phyloP scores from a whole-genome alignment of 176 grass and related monocot species.

The Phoenix dactylifera region DNA sequence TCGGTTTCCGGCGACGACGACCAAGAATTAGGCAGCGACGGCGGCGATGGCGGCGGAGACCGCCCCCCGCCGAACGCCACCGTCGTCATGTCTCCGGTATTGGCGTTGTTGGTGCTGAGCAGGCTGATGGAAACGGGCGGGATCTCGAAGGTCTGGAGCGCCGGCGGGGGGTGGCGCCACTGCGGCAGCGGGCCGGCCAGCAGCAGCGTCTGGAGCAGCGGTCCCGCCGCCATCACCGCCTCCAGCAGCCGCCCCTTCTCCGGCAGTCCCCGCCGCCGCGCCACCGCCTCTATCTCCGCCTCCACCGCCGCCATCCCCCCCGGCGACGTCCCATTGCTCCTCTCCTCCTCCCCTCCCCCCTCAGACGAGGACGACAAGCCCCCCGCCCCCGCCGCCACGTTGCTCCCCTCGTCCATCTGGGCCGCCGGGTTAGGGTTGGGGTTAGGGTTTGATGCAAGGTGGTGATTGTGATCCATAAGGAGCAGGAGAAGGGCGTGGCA shows the following conservation, averaged over 20 bases:
- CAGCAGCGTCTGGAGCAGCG: constrained; percentile 74
- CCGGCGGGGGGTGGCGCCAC: constrained; percentile 85
- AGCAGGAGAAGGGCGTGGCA: constrained; percentile 57
- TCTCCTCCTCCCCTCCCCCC: background rate
- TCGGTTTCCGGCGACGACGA: too few species aligned
- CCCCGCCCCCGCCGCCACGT: background rate
- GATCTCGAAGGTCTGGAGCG: constrained; percentile 36
- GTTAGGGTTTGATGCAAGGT: too few species aligned
- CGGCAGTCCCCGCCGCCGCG: constrained; percentile 45
- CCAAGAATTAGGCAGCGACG: too few species aligned
- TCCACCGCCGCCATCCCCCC: constrained; percentile 8
- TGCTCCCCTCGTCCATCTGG: background rate
- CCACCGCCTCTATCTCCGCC: constrained; percentile 38
- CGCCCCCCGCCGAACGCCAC: too few species aligned
- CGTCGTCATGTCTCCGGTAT: too few species aligned
- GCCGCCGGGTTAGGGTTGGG: too few species aligned
- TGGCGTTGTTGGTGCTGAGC: too few species aligned
- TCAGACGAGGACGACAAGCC: background rate
- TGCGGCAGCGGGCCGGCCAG: constrained; percentile 77
- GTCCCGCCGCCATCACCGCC: constrained; percentile 70
- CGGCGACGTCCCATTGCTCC: constrained; percentile 1
- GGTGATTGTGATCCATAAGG: constrained; percentile 12
- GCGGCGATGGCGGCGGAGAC: too few species aligned
- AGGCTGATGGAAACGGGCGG: constrained; percentile 21
- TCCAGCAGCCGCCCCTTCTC: constrained; percentile 81